phyloP scores from a whole-genome alignment of 2,329 filamentous ascomycete species.

The Microdochium paspali region DNA sequence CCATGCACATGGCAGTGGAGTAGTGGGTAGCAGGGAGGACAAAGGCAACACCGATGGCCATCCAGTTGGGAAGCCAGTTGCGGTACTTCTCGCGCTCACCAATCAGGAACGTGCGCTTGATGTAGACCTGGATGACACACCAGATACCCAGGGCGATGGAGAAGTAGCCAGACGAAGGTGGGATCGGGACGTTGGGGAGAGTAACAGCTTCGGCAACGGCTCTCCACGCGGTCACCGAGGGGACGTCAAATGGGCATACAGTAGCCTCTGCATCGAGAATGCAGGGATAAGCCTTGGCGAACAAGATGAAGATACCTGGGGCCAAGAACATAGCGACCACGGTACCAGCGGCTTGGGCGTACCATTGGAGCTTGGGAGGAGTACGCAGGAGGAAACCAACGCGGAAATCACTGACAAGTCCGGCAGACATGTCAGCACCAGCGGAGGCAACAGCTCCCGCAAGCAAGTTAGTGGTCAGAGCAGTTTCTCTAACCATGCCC shows the following conservation, averaged over 20 bases:
- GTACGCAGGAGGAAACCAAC: constrained; percentile 42
- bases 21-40: constrained; percentile 47
- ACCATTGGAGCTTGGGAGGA: constrained; percentile 38
- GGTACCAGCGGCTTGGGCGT: constrained; percentile 39
- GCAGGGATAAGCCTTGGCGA: constrained; percentile 43
- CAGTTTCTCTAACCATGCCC: constrained; percentile 23
- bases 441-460: constrained; percentile 26
- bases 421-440: constrained; percentile 21
- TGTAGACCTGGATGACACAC: constrained; percentile 37
- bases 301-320: constrained; percentile 42
- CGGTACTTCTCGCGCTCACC: constrained; percentile 43
- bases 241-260: constrained; percentile 34
- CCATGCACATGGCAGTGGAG: constrained; percentile 48
- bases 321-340: constrained; percentile 41
- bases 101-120: constrained; percentile 44
- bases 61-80: constrained; percentile 53
- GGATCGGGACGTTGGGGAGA: constrained; percentile 44
- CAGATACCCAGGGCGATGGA: constrained; percentile 43
- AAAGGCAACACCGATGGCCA: constrained; percentile 51
- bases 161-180: constrained; percentile 44
- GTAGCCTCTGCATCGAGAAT: constrained; percentile 31
- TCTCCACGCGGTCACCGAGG: constrained; percentile 39
- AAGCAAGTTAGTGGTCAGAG: constrained; percentile 38
- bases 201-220: constrained; percentile 48
- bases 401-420: constrained; percentile 38